Conservation (phyloP, 805 yeast species). For the Ogataea sp. region DNA sequence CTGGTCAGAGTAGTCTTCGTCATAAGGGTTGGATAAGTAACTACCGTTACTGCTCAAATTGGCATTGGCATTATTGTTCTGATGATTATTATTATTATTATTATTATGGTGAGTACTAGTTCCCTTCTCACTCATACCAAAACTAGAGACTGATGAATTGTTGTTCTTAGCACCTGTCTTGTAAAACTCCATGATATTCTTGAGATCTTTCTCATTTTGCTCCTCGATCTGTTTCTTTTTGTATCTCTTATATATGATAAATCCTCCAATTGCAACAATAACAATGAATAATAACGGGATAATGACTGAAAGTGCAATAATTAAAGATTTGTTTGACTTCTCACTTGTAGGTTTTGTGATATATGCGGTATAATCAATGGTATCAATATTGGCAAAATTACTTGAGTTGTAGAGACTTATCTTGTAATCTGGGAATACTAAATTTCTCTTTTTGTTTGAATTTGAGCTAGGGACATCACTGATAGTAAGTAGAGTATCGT, state of each 20-base stretch:
- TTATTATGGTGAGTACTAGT: background rate
- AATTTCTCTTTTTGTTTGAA: slow-evolving; percentile 2
- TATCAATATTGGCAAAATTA: slow-evolving; percentile 24
- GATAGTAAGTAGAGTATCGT: slow-evolving; percentile 41
- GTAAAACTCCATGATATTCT: slow-evolving; percentile 25
- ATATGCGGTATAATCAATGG: slow-evolving; percentile 23
- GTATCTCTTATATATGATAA: slow-evolving; percentile 21
- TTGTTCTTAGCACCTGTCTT: slow-evolving; percentile 9
- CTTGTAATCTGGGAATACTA: slow-evolving; percentile 14
- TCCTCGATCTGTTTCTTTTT: slow-evolving; percentile 17
- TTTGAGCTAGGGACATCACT: background rate
- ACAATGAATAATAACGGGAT: slow-evolving; percentile 33
- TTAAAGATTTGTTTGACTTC: slow-evolving; percentile 17
- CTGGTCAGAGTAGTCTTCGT: background rate
- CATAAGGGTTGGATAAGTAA: slow-evolving; percentile 2
- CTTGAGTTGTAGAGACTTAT: slow-evolving; percentile 35
- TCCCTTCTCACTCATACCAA: too few relatives aligned
- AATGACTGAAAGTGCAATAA: slow-evolving; percentile 39
- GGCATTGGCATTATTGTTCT: too few relatives aligned
- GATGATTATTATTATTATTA: too few relatives aligned
- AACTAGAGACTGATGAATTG: slow-evolving; percentile 3
- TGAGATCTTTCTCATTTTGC: slow-evolving; percentile 20
- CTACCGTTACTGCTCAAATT: background rate
- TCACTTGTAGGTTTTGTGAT: slow-evolving; percentile 5
- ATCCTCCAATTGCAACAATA: slow-evolving; percentile 22